Base-by-base conservation (phyloP, 352 stramenopile genomes). In the Phytophthora quininea region DNA sequence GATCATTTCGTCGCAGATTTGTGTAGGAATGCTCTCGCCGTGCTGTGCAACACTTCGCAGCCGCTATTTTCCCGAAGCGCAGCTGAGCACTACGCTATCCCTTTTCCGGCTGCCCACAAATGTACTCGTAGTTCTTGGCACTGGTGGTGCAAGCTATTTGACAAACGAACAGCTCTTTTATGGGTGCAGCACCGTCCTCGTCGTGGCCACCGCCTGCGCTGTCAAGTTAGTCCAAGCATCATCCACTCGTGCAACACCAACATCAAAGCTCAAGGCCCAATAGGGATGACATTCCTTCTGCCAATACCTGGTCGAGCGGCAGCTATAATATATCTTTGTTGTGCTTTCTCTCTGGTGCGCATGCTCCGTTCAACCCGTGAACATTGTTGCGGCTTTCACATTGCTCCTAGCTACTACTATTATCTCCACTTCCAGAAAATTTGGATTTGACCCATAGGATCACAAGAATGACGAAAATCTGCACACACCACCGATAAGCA, bases 81-180 rank as follows among this genome's bases (percentile, higher is more conserved):
- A 65, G 1, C 59, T 92, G 29, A 83, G 73, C 59, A 86, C 79
- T 4, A 84, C 81, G 14, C 54, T 92, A 35, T 73, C 67, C 3
- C 32, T 79, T 19, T 89, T 90, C 32, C 84, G 84, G 6, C 37
- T 93, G 2, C 84, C 84, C 9, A 86, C 85, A 3, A 93, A 93
- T 35, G 14, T 91, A 3, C 42, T 91, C 7, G 84, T 93, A 5
- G 73, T 91, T 12, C 49, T 89, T 14, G 84, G 84, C 43, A 87
- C 78, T 43, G 73, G 72, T 3, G 64, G 79, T 5, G 49, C 69
- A n/a, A 76, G 64, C 43, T 73, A 80, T 30, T 56, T 77, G 32
- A 65, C 67, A 7, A 71, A 45, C 15, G 9, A 71, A 42, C 59
- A 71, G 31, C 75, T 91, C 31, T 90, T 88, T 40, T 54, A 52